phyloP scores from a whole-genome alignment of 2,329 filamentous ascomycete species.

The Golovinomyces cichoracearum region DNA sequence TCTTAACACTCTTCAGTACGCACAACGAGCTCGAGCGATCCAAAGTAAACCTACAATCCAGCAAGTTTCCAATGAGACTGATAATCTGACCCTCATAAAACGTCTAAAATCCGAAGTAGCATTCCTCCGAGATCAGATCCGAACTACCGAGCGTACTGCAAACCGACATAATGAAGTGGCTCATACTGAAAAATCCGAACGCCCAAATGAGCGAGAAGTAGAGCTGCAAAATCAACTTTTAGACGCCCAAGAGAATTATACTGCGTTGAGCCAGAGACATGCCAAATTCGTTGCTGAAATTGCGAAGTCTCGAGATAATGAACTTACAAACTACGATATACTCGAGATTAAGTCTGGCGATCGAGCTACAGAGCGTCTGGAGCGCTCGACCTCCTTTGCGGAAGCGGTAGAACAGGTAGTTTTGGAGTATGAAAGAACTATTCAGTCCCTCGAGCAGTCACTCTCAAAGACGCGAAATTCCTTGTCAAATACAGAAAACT shows the following conservation, averaged over 20 bases:
- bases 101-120: constrained; percentile 78
- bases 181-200: constrained; percentile 46
- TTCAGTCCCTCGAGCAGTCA: constrained; percentile 75
- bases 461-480: constrained; percentile 68
- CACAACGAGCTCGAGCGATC: constrained; percentile 80
- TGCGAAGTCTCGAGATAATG: constrained; percentile 54
- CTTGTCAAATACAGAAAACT: constrained; percentile 62
- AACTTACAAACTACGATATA: constrained; percentile 31
- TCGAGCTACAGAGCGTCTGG: constrained; percentile 61
- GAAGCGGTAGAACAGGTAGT: constrained; percentile 91
- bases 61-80: constrained; percentile 49
- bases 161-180: constrained; percentile 25
- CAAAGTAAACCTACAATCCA: constrained; percentile 96
- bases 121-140: constrained; percentile 81
- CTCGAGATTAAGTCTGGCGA: constrained; percentile 41
- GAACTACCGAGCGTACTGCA: constrained; percentile 47
- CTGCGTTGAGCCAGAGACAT: constrained; percentile 67
- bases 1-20: constrained; percentile 90
- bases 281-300: constrained; percentile 89
- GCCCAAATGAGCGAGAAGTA: constrained; percentile 58
- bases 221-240: constrained; percentile 86
- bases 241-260: constrained; percentile 87
- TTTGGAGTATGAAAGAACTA: constrained; percentile 94
- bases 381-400: constrained; percentile 86
- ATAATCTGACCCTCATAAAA: constrained; percentile 85